Conservation (phyloP, 768 basidiomycete genomes). For the Boletus fagicola region DNA sequence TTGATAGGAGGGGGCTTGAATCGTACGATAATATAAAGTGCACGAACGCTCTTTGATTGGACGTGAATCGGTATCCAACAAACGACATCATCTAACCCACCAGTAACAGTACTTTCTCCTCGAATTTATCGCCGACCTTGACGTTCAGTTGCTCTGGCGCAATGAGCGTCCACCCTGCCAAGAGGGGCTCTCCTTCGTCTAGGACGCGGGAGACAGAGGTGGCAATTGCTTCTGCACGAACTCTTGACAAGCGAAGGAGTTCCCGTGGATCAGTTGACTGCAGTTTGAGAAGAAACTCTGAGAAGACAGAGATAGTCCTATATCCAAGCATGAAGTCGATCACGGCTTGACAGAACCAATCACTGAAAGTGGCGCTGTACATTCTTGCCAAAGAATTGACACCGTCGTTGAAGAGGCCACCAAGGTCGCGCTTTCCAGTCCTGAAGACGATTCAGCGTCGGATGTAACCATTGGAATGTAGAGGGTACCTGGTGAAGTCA, state of each 20-base stretch:
- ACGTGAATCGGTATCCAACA: conserved; percentile 1
- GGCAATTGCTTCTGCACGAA: conserved; percentile 90
- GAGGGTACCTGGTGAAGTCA: conserved; percentile 75
- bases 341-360: conserved; percentile 97
- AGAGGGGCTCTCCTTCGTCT: conserved; percentile 68
- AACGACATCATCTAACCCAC: conserved; percentile 45
- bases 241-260: conserved; percentile 81
- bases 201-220: conserved; percentile 79
- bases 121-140: conserved; percentile 75
- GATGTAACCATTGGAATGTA: not conserved
- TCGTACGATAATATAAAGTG: conserved; percentile 77
- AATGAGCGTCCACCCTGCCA: conserved; percentile 91
- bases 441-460: conserved; percentile 37
- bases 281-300: conserved; percentile 87
- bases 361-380: conserved; percentile 86
- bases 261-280: conserved; percentile 91
- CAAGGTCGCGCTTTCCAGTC: conserved; percentile 93
- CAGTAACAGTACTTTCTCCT: conserved; percentile 90
- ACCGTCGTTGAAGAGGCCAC: conserved; percentile 91
- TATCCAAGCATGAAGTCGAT: conserved; percentile 91
- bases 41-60: conserved; percentile 37
- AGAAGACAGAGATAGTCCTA: conserved; percentile 83
- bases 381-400: conserved; percentile 91
- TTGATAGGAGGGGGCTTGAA: conserved; percentile 2
- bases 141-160: conserved; percentile 75